Evolutionary conservation across 1,284 basidiomycete species (phyloP).

Genomic region (Kalmanozyma brasiliensis): DNA sequence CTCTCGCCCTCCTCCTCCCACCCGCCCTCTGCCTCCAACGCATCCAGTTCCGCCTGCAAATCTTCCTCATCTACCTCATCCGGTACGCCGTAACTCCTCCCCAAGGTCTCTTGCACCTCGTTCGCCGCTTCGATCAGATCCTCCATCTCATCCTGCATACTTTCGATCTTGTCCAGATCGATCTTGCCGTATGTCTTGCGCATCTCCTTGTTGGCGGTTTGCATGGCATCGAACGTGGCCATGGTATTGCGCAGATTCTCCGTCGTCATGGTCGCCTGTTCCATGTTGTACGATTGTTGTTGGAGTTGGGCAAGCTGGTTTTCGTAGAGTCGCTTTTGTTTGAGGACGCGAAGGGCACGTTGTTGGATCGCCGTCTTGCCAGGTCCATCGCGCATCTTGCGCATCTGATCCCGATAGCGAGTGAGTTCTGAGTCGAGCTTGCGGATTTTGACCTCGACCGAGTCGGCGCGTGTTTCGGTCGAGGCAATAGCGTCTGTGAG

Average conservation of each 20-base stretch:
- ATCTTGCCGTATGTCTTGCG: constrained; percentile 97
- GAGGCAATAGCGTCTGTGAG: constrained; percentile 91
- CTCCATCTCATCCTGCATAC: constrained; percentile 82
- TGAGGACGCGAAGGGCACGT: constrained; percentile 90
- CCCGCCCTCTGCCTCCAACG: constrained; percentile 80
- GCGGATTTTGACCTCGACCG: constrained; percentile 95
- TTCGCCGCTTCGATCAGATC: constrained; percentile 96
- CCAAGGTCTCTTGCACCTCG: constrained; percentile 94
- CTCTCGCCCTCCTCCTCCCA: constrained; percentile 22
- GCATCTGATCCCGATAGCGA: constrained; percentile 96
- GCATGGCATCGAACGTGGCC: constrained; percentile 99
- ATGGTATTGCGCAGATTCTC: constrained; percentile 99
- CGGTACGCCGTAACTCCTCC: constrained; percentile 92
- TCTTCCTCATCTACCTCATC: constrained; percentile 98
- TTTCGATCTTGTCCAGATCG: constrained; percentile 96
- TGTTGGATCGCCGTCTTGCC: constrained; percentile 96
- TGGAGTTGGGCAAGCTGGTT: constrained; percentile 86
- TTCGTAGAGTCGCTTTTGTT: constrained; percentile 97
- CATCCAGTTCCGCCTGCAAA: constrained; percentile 81
- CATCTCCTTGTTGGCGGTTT: constrained; percentile 96
- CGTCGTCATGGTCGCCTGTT: constrained; percentile 92
- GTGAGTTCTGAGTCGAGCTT: constrained; percentile 93
- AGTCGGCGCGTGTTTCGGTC: constrained; percentile 88
- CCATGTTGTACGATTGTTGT: constrained; percentile 99
- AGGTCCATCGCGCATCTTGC: constrained; percentile 89